These are phyloP conservation scores for Globisporangium okanoganense DNA, from an alignment of 352 stramenopile genomes.

Conservation along the genomic window DNA sequence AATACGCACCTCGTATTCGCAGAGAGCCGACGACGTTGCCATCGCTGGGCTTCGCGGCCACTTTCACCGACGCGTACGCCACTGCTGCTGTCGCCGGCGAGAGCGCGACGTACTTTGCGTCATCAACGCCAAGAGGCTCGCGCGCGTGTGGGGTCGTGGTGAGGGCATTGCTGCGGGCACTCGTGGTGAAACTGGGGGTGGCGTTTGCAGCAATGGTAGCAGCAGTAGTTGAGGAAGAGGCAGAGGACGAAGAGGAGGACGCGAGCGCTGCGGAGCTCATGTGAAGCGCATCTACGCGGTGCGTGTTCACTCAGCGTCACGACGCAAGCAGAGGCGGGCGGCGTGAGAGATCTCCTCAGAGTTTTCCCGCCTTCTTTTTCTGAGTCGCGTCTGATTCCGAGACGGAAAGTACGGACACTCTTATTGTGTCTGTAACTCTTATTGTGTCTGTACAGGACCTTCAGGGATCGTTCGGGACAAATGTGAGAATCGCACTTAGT, in stretches of 20 bases:
- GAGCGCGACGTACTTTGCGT: constrained; percentile 19
- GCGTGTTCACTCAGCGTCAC: constrained; percentile 3
- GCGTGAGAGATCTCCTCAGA: neutral
- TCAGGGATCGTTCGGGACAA: too few species aligned
- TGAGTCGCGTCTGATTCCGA: constrained; percentile 3
- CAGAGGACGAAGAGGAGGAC: neutral
- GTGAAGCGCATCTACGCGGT: constrained; percentile 12
- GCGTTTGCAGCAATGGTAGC: neutral
- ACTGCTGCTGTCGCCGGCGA: constrained; percentile 49
- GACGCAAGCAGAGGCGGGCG: neutral
- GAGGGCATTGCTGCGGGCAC: neutral
- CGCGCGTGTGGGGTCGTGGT: neutral
- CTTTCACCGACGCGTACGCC: constrained; percentile 45
- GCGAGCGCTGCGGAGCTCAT: constrained; percentile 14
- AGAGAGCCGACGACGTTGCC: constrained; percentile 38
- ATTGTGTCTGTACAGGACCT: neutral
- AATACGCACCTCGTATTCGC: constrained; percentile 54
- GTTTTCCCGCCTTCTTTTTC: neutral
- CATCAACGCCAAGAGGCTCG: neutral
- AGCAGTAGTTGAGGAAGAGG: neutral
- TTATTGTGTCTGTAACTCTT: neutral
- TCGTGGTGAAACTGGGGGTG: neutral
- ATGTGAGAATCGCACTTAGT: neutral
- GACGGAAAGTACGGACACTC: too few species aligned
- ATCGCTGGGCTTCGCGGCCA: constrained; percentile 39